Evolutionary conservation across 352 stramenopile species (phyloP), one percentile per base, ranked within the genome.

Genomic region (Aphanomyces cochlioides): DNA sequence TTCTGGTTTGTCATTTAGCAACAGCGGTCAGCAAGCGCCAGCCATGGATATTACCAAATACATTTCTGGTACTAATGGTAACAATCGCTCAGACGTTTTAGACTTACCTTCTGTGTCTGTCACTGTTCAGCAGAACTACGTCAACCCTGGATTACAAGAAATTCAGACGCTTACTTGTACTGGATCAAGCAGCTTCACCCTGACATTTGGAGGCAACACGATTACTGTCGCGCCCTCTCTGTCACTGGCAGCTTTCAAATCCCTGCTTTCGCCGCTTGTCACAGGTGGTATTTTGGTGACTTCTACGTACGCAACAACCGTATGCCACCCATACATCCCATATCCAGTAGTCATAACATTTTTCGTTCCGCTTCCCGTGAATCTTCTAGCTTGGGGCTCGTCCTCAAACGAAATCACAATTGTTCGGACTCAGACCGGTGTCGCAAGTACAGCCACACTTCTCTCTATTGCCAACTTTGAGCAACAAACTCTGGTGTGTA

Each of bases 141-240:
- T 91, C 67, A 72, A 89, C 17, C 82, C 87, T 15, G 87, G 87
- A 1, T 74, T 90, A 0, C 83, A 90, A 48, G 87, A 94, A 64
- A 74, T 87, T 0, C 87, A 94, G 64, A 77, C 77, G n/a, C 65
- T 94, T 2, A 19, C 73, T 10, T 94, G 87, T 66, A 76, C 75
- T 19, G 87, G 85, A 53, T 70, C 70, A 37, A 65, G 58, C 28
- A 0, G 43, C 0, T 92, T 94, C 53, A 86, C 78, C 13, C 56
- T 92, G 12, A 67, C 66, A 0, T 92, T 82, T 69, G 72, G 37
- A 2, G 54, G 56, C 4, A 19, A 54, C 0, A 77, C 47, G 10
- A 61, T 77, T 4, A 60, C 75, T 4, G 68, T 92, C 5, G 36
- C 69, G 38, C 77, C 87, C 0, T 72, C 83, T 15, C 66, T 75